These are phyloP conservation scores for Protomyces pachydermus DNA, from an alignment of 1,139 yeast genomes.

Conservation along the genomic window DNA sequence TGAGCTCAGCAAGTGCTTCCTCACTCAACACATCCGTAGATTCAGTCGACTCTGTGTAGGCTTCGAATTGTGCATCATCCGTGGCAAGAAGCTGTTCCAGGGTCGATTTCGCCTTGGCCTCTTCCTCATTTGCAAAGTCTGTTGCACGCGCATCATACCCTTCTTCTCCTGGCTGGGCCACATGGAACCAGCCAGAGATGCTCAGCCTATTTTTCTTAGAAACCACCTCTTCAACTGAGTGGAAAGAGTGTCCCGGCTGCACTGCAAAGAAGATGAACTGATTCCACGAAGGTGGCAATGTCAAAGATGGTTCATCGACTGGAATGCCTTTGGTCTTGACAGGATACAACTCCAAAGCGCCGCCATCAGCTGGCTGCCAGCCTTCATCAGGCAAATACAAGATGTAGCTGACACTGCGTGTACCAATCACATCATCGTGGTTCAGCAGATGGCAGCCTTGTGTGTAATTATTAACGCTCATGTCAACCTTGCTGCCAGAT, in stretches of 20 bases:
- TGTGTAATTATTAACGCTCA: slow-evolving; percentile 85
- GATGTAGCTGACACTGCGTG: slow-evolving; percentile 87
- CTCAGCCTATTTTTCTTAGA: slow-evolving; percentile 85
- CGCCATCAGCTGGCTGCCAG: slow-evolving; percentile 90
- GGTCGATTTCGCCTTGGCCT: slow-evolving; percentile 28
- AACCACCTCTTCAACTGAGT: slow-evolving; percentile 94
- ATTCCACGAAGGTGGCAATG: slow-evolving; percentile 86
- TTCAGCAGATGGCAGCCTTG: slow-evolving; percentile 91
- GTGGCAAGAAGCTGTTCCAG: slow-evolving; percentile 23
- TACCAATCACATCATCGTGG: slow-evolving; percentile 97
- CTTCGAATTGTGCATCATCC: slow-evolving; percentile 4
- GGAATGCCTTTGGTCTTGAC: slow-evolving; percentile 89
- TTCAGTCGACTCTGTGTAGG: background rate
- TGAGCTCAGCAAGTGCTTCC: slow-evolving; percentile 35
- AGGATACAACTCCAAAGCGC: slow-evolving; percentile 81
- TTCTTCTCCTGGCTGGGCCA: slow-evolving; percentile 86
- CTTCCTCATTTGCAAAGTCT: slow-evolving; percentile 19
- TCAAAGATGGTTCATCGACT: slow-evolving; percentile 61
- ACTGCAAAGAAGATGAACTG: slow-evolving; percentile 94
- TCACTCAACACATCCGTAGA: slow-evolving; percentile 64
- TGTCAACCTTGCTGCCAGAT: slow-evolving; percentile 83
- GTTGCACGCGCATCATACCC: slow-evolving; percentile 52
- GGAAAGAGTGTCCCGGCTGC: slow-evolving; percentile 93
- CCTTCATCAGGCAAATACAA: slow-evolving; percentile 77
- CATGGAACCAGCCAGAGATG: slow-evolving; percentile 98